These are phyloP conservation scores for Diplodia intermedia DNA, from an alignment of 2,329 filamentous ascomycete genomes.

Conservation along the genomic window DNA sequence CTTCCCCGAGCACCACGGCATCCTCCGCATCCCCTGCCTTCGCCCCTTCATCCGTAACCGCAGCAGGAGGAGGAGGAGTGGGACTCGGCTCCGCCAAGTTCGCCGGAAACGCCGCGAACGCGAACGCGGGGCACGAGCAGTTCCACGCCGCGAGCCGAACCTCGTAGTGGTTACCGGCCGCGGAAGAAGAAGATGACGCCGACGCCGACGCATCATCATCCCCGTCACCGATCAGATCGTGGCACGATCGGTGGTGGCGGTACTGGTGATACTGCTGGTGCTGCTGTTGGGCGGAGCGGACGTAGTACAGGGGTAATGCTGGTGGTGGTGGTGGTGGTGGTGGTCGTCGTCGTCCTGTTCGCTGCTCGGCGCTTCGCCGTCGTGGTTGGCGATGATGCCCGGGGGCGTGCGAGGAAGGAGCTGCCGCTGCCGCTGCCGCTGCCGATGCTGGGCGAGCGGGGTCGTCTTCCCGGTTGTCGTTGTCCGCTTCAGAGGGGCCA, in stretches of 20 bases:
- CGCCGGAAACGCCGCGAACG: slow-evolving; percentile 70
- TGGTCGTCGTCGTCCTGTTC: background rate
- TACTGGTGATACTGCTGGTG: slow-evolving; percentile 51
- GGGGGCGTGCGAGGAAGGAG: background rate
- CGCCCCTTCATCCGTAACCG: background rate
- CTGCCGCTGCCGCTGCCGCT: no score
- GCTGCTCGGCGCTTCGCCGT: background rate
- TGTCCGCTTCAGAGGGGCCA: background rate
- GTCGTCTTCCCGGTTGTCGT: background rate
- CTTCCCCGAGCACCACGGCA: background rate
- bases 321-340: background rate
- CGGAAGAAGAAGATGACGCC: background rate
- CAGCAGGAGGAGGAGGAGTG: no score
- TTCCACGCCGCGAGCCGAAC: slow-evolving; percentile 81
- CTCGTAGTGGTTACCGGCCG: slow-evolving; percentile 61
- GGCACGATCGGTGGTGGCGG: slow-evolving; percentile 39
- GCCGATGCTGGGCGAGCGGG: background rate
- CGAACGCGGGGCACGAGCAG: slow-evolving; percentile 87
- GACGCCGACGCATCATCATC: background rate
- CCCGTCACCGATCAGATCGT: slow-evolving; percentile 36
- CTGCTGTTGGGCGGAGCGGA: slow-evolving; percentile 63
- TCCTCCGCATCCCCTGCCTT: slow-evolving; percentile 32
- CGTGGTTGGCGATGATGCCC: no score
- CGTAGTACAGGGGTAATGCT: slow-evolving; percentile 60
- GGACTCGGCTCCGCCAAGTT: slow-evolving; percentile 29